Conservation (phyloP, 805 yeast species). For the Wickerhamiella kazuoi region DNA sequence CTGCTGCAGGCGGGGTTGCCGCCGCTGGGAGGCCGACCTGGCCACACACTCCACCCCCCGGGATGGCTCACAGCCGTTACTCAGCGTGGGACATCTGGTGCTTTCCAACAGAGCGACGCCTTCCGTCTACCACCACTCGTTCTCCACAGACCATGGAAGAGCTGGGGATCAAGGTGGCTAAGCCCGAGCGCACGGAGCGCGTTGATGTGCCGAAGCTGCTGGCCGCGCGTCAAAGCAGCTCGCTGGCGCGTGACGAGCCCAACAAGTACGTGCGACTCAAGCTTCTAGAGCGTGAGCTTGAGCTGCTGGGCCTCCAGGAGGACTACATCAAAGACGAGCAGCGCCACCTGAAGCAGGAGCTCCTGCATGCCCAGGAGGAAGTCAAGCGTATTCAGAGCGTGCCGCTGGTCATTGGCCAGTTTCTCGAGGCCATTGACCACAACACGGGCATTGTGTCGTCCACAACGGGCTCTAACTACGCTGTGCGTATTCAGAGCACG, state of each 20-base stretch:
- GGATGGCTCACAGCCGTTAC: too few relatives aligned
- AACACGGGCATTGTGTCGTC: constrained; percentile 92
- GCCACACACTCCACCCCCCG: too few relatives aligned
- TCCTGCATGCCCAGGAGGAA: constrained; percentile 94
- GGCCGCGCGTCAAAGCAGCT: background rate
- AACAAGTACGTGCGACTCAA: constrained; percentile 77
- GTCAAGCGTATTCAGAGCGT: constrained; percentile 95
- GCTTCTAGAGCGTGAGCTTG: constrained; percentile 79
- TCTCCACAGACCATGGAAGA: constrained; percentile 10
- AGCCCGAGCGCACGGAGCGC: too few relatives aligned
- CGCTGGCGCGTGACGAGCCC: background rate
- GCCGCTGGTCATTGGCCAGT: constrained; percentile 95
- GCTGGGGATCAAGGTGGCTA: constrained; percentile 6
- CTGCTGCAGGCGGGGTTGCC: too few relatives aligned
- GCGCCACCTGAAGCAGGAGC: constrained; percentile 85
- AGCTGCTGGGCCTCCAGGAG: constrained; percentile 71
- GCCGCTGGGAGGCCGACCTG: too few relatives aligned
- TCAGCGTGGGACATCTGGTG: too few relatives aligned
- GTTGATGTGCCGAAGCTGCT: background rate
- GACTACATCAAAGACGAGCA: constrained; percentile 97
- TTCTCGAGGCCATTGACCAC: constrained; percentile 92
- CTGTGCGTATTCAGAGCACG: constrained; percentile 86
- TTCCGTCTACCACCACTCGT: too few relatives aligned
- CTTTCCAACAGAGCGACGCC: too few relatives aligned
- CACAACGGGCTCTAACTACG: constrained; percentile 94